Percentiles rank a stretch among this genome's conserved stretches.
Conservation (phyloP, 352 stramenopile genomes). For the Aphanomyces cochlioides region DNA sequence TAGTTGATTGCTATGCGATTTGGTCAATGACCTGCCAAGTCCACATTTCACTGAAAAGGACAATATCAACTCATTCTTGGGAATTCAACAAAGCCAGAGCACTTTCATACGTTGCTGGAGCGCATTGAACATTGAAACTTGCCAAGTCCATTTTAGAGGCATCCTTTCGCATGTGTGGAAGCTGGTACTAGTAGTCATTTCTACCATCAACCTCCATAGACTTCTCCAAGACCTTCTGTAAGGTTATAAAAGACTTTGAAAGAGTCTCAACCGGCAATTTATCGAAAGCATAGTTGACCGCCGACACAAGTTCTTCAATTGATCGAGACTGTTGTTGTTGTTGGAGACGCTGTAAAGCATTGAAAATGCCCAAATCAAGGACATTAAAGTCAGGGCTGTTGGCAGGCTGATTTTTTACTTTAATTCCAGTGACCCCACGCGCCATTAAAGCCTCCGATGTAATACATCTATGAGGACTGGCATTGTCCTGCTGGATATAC, state of each 20-base stretch:
- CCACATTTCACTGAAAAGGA: too few relatives aligned
- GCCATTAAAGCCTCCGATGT: background rate
- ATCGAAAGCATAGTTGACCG: background rate
- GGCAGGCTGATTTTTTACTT: background rate
- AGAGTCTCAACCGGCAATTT: background rate
- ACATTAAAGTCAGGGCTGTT: background rate
- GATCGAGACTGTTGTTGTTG: background rate
- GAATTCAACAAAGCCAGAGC: constrained; percentile 18
- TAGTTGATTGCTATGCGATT: too few relatives aligned
- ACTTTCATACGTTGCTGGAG: background rate
- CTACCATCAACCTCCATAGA: background rate
- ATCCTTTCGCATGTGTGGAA: constrained; percentile 14
- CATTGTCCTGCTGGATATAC: constrained; percentile 3
- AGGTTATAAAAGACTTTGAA: background rate
- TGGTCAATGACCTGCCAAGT: too few relatives aligned
- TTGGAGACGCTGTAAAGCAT: background rate
- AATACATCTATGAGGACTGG: background rate
- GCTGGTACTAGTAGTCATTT: constrained; percentile 8
- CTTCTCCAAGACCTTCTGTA: background rate
- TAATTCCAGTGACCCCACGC: background rate
- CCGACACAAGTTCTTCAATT: background rate
- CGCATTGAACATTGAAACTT: constrained; percentile 11
- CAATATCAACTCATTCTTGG: constrained; percentile 6
- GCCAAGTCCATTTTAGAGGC: constrained; percentile 1
- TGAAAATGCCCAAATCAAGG: background rate